These are phyloP conservation scores for Ambrosia trifida DNA, from an alignment of 129 eudicot species.

Conservation along the genomic window DNA sequence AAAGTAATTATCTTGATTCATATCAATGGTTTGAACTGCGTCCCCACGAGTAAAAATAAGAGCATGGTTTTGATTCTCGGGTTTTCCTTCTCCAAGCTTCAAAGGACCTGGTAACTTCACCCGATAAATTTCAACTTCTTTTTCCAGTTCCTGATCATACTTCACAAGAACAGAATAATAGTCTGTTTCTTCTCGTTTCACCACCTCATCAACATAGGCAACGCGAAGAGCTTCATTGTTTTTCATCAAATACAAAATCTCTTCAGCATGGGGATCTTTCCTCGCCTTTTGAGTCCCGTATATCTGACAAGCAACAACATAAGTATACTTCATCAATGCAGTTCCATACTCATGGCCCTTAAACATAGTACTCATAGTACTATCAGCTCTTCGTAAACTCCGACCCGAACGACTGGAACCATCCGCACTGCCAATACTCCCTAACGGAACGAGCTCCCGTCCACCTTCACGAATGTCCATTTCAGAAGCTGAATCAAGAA, in stretches of 20 bases:
- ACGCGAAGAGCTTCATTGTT: constrained; percentile 90
- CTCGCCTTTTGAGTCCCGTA: constrained; percentile 92
- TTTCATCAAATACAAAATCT: constrained; percentile 79
- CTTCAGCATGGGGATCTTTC: constrained; percentile 88
- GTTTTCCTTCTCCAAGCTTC: constrained; percentile 98
- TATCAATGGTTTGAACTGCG: constrained; percentile 93
- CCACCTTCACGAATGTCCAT: constrained; percentile 93
- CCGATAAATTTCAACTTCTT: constrained; percentile 89
- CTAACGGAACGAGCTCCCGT: constrained; percentile 59
- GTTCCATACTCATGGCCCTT: constrained; percentile 85
- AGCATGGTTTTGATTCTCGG: constrained; percentile 96
- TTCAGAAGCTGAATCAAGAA: constrained; percentile 97
- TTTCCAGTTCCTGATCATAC: constrained; percentile 68
- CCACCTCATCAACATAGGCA: constrained; percentile 95
- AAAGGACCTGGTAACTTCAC: constrained; percentile 92
- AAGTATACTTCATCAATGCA: constrained; percentile 88
- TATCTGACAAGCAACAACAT: constrained; percentile 96
- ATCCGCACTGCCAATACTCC: constrained; percentile 39
- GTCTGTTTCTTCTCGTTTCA: constrained; percentile 43
- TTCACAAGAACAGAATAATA: constrained; percentile 94
- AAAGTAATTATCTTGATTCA: constrained; percentile 95
- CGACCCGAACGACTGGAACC: constrained; percentile 40
- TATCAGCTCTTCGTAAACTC: constrained; percentile 62
- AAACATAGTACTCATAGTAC: constrained; percentile 59
- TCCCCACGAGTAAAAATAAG: constrained; percentile 91